A percentile compares a stretch with the other conserved stretches of the same genome.
Evolutionary conservation across 495 filamentous ascomycete genomes (phyloP).

Genomic region (Acidomyces sp.): DNA sequence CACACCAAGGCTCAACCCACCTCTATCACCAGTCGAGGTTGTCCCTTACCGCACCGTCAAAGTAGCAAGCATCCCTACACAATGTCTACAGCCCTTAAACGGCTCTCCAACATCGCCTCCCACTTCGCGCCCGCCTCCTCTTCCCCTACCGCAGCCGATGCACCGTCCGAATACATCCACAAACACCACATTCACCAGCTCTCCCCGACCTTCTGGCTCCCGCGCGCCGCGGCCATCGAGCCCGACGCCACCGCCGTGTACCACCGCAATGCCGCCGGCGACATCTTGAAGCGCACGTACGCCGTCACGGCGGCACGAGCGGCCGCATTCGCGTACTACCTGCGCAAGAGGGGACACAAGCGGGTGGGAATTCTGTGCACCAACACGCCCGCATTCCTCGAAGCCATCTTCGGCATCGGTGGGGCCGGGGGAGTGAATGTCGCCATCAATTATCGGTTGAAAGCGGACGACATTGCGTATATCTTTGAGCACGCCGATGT

Average conservation of each 20-base stretch:
- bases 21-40: too few species aligned
- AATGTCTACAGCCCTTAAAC: slow-evolving; percentile 44
- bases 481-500: slow-evolving; percentile 78
- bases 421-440: slow-evolving; percentile 74
- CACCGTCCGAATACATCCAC: slow-evolving; percentile 33
- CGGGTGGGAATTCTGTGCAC: slow-evolving; percentile 70
- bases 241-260: slow-evolving; percentile 76
- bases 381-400: slow-evolving; percentile 90
- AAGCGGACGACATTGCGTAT: slow-evolving; percentile 74
- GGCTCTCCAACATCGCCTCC: slow-evolving; percentile 48
- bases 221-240: slow-evolving; percentile 78
- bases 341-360: slow-evolving; percentile 55
- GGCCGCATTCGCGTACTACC: slow-evolving; percentile 71
- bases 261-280: slow-evolving; percentile 70
- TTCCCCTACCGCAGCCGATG: slow-evolving; percentile 26
- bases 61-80: too few species aligned
- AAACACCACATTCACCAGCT: slow-evolving; percentile 61
- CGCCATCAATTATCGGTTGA: slow-evolving; percentile 81
- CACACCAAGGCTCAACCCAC: too few species aligned
- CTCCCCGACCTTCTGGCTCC: slow-evolving; percentile 80
- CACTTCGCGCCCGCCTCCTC: slow-evolving; percentile 40
- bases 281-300: slow-evolving; percentile 62
- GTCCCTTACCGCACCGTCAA: too few species aligned
- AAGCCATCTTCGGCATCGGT: slow-evolving; percentile 75
- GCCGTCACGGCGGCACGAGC: slow-evolving; percentile 71